A percentile compares a stretch with the other conserved stretches of the same genome.
Conservation (phyloP, 768 basidiomycete genomes). For the Termitomyces bulborhizus region DNA sequence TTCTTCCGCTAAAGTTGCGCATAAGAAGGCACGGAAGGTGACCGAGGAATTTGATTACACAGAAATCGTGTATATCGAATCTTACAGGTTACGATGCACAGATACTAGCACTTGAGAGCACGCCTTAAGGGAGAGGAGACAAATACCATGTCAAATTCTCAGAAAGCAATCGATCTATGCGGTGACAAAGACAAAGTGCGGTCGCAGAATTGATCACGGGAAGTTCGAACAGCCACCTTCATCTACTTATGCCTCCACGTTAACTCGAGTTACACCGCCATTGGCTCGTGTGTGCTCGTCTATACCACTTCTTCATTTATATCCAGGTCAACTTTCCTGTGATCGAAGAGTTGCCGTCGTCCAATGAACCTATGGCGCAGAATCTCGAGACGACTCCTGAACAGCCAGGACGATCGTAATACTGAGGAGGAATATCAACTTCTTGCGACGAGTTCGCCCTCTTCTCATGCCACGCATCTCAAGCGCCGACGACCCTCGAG, state of each 20-base stretch:
- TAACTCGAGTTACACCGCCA: not conserved
- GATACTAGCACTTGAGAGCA: not conserved
- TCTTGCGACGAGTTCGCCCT: constrained; percentile 7
- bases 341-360: not conserved
- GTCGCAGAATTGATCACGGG: not conserved
- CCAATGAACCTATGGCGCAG: constrained; percentile 18
- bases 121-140: not conserved
- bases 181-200: not conserved
- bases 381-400: constrained; percentile 12
- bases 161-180: not conserved
- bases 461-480: not conserved
- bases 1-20: not conserved
- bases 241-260: not conserved
- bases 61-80: not conserved
- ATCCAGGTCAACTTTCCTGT: not conserved
- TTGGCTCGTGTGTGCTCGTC: not conserved
- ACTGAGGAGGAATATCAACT: constrained; percentile 20
- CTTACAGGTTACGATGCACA: too few relatives aligned
- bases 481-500: constrained; percentile 12
- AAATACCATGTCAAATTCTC: not conserved
- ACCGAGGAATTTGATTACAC: not conserved
- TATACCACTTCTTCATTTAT: not conserved
- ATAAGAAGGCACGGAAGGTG: not conserved
- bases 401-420: constrained; percentile 10
- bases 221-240: not conserved